Base-by-base conservation (phyloP, 371 early-diverging fungal species). In the Mycotypha africana region DNA sequence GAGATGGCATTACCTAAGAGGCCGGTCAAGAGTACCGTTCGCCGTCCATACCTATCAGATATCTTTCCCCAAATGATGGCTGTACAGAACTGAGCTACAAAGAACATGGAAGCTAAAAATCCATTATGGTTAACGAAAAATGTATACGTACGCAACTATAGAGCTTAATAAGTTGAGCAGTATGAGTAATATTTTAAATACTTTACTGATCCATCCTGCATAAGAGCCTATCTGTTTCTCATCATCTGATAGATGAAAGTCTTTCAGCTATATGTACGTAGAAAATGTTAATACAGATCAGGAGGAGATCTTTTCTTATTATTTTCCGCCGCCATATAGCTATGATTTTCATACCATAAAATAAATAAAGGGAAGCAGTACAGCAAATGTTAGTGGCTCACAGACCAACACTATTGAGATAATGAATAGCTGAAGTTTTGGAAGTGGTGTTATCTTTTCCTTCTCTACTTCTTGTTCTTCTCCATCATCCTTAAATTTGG, bases 1-100 rank as follows among this genome's bases (percentile, higher is more conserved):
- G 85, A 76, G 12, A 87, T 49, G 2, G 81, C 59, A 30, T 87
- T 92, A 10, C 93, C 93, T 28, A 84, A 50, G 20, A 77, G 45
- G 0, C 96, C 96, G 7, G 81, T 64, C 15, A 93, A 59, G 2
- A 95, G 49, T 1, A 92, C 86, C 4, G 93, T 93, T 21, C 88
- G 54, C 19, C 96, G 67, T 15, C 96, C 96, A 49, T 82, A 56
- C 11, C 71, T 57, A 52, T 83, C 81, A 8, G 79, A 79, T 44
- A 81, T 44, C 37, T 52, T 60, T 5, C 81, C 81, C 78, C 79
- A 79, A 22, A 64, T 51, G 44, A 79, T 62, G 2, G 76, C 71
- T 6, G 69, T 76, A 51, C 66, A 70, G 30, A 79, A 80, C 43
- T 78, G 76, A 0, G 78, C 79, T 38, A 79, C 37, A 44, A 76